Conservation (phyloP, 2,329 filamentous ascomycete genomes). For the Helicocarpus griseus region DNA sequence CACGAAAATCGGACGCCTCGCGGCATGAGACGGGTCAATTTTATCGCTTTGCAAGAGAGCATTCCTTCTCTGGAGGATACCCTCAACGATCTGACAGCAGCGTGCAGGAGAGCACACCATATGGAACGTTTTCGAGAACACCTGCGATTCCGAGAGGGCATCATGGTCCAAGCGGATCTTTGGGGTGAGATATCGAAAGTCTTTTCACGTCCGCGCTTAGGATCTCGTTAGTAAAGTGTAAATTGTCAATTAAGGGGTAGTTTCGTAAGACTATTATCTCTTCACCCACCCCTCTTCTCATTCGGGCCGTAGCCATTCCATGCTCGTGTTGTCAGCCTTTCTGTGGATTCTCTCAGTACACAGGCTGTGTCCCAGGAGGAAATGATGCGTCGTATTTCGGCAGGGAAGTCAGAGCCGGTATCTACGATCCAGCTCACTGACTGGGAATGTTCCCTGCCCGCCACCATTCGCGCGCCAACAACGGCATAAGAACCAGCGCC, state of each 20-base stretch:
- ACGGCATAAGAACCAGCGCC: conserved; percentile 82
- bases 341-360: conserved; percentile 54
- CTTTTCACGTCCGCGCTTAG: conserved; percentile 26
- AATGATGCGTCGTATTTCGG: conserved; percentile 53
- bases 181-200: conserved; percentile 79
- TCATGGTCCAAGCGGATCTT: conserved; percentile 70
- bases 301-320: conserved; percentile 82
- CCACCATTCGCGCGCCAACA: conserved; percentile 80
- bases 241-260: conserved; percentile 1
- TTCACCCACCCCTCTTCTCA: conserved; percentile 48
- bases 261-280: background rate
- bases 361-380: conserved; percentile 67
- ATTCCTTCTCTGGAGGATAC: conserved; percentile 51
- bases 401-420: conserved; percentile 76
- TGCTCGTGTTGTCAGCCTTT: conserved; percentile 71
- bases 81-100: conserved; percentile 64
- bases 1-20: conserved; percentile 61
- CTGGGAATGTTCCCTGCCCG: conserved; percentile 54
- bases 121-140: conserved; percentile 71
- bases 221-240: conserved; percentile 1
- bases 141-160: conserved; percentile 56
- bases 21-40: conserved; percentile 23
- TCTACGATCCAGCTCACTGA: conserved; percentile 87
- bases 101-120: conserved; percentile 72
- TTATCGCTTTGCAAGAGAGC: conserved; percentile 21